Evolutionary conservation across 2,329 filamentous ascomycete genomes (phyloP), one percentile per base, ranked within the genome.

Genomic region (Ophiosphaerella korrae): DNA sequence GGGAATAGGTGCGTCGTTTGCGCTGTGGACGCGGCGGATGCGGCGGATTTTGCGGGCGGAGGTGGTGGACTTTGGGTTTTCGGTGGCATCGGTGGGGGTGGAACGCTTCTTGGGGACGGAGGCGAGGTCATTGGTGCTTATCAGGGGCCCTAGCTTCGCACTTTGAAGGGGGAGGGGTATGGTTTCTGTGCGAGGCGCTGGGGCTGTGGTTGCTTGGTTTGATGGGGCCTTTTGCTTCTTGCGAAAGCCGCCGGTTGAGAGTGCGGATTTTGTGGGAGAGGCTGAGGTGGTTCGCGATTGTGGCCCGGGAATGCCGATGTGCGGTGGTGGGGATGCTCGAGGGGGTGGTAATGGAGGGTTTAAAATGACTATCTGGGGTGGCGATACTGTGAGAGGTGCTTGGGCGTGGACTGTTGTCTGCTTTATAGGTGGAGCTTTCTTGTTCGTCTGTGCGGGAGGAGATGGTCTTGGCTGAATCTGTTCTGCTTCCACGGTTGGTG

Each of bases 1-100:
- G 2, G 69, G 67, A 13, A 72, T 68, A 0, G 67, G 66, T 2
- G 68, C 66, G 31, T 73, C 70, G 37, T 71, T 73, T 29, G 64
- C 67, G 41, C 65, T 68, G 21, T 63, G 50, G 1, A 69, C 63
- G 31, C 71, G 68, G 24, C 61, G 50, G 39, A 71, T 66, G 31
- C 71, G 68, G 24, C 61, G 50, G 39, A 71, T 66, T 8, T 52
- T 59, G 36, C 62, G 58, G 9, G 45, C 51, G 1, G 60, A 56
- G 3, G 52, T 45, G 38, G 52, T 58, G n/a, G 21, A 24, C 7
- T 46, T 38, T 3, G 34, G 21, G 5, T 69, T 63, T 42, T 67
- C 61, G 11, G 71, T 68, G 0, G 63, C 58, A 36, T 70, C 65
- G 2, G 63, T 26, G 8, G 53, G 23, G 2, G 14, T 32, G 4